Percentiles rank a stretch among this genome's conserved stretches.
phyloP scores from a whole-genome alignment of 2,329 filamentous ascomycete genomes.

The Colletotrichum paranaense region DNA sequence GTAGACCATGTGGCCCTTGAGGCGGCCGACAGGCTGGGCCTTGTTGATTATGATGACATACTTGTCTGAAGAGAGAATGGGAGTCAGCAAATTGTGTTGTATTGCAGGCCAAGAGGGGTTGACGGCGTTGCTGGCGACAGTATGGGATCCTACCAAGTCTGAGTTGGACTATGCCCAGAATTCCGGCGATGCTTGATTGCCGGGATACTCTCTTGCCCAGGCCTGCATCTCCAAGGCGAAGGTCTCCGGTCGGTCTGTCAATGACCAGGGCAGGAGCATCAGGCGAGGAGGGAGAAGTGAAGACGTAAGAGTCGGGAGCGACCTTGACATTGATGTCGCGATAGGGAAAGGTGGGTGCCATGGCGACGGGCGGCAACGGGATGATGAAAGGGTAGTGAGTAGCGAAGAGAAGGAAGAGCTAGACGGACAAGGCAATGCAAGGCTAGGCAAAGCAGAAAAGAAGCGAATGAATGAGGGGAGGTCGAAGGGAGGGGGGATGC shows the following conservation, averaged over 20 bases:
- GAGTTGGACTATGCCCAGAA: conserved; percentile 92
- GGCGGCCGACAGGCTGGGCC: conserved; percentile 86
- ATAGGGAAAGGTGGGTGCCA: conserved; percentile 73
- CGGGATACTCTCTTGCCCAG: conserved; percentile 77
- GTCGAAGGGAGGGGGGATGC: neutral
- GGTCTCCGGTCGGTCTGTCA: conserved; percentile 91
- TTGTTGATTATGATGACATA: conserved; percentile 98
- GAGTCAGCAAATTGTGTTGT: conserved; percentile 19
- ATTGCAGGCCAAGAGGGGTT: neutral
- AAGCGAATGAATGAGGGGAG: conserved; percentile 7
- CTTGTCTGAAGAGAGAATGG: conserved; percentile 71
- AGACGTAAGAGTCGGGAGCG: conserved; percentile 92
- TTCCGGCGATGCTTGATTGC: conserved; percentile 94
- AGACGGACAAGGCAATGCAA: neutral
- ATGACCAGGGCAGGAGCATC: conserved; percentile 88
- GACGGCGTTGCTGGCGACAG: neutral
- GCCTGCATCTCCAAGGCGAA: conserved; percentile 85
- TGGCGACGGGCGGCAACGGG: conserved; percentile 37
- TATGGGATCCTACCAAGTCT: conserved; percentile 76
- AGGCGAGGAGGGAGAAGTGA: conserved; percentile 94
- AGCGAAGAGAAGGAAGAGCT: neutral
- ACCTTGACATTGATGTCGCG: conserved; percentile 98
- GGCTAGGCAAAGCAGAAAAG: neutral
- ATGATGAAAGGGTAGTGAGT: neutral
- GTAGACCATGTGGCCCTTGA: conserved; percentile 97